Conservation (phyloP, 202 grass and related monocot genomes). For the Cymbopogon flexuosus region DNA sequence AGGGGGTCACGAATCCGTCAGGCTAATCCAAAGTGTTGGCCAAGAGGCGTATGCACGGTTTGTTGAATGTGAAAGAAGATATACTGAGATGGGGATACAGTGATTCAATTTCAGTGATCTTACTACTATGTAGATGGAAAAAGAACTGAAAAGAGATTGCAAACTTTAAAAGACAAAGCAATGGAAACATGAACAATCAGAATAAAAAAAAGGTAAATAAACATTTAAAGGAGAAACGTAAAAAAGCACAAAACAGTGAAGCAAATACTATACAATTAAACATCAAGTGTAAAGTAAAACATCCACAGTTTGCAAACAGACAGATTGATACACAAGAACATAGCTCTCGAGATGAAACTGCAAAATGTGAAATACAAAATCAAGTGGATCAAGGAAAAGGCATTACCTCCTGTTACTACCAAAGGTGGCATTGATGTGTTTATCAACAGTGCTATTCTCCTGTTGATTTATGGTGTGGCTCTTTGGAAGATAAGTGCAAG, state of each 20-base stretch:
- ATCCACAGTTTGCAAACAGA: background rate
- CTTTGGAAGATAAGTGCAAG: background rate
- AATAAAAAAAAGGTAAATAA: background rate
- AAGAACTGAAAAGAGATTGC: background rate
- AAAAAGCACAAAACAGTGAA: background rate
- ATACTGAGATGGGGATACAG: constrained; percentile 13
- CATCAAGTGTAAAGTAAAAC: constrained; percentile 7
- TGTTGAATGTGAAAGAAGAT: constrained; percentile 5
- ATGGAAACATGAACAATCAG: background rate
- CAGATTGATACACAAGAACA: background rate
- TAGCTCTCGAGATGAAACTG: background rate
- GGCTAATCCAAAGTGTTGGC: background rate
- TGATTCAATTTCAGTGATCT: constrained; percentile 5
- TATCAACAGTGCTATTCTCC: background rate
- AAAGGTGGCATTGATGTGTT: background rate
- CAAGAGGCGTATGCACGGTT: background rate
- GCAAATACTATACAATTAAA: constrained; percentile 17
- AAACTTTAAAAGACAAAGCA: constrained; percentile 24
- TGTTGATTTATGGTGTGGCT: constrained; percentile 1
- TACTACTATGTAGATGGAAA: background rate
- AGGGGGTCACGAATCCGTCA: background rate
- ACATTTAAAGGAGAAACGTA: background rate
- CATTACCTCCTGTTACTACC: constrained; percentile 22
- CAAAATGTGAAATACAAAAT: background rate
- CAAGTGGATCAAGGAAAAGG: background rate